Evolutionary conservation across 495 filamentous ascomycete genomes (phyloP), one percentile per base, ranked within the genome.

Genomic region (Hypoxylon lienhwacheense): DNA sequence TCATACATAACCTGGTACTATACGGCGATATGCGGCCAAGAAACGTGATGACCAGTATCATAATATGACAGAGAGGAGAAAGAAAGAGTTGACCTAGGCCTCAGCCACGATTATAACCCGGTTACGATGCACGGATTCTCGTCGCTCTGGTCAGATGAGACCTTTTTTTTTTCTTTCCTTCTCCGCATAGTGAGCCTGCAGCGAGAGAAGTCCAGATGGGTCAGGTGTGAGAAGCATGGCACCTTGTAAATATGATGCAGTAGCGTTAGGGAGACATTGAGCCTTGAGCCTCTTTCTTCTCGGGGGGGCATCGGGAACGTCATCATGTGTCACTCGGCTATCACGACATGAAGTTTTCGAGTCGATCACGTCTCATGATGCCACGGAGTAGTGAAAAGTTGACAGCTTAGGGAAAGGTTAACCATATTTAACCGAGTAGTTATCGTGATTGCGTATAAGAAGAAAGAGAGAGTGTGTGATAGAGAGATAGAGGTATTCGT

Each of bases 81-180:
- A 55, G 52, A 56, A 61, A 52, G 25, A 52, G 47, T 34, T 47
- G 56, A 55, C 47, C 58, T 56, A 39, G 58, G 40, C 35, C 48
- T 47, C 55, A 61, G 58, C 58, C 58, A 61, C 58, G 21, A 48
- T 14, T 56, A 52, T 39, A 53, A 55, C 58, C 41, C 26, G 52
- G 42, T 17, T 25, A 24, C 28, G 48, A 56, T 31, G 47, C 52
- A 46, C 25, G 24, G 14, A 25, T 22, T 21, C n/a, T n/a, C 19
- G 16, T 20, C 42, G 41, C 21, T 47, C 28, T 41, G 33, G 33
- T 47, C 42, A 52, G 47, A 47, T 41, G 48, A 25, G 32, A 17
- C 42, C 46, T 32, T 44, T n/a, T n/a, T n/a, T n/a, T n/a, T n/a
- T n/a, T n/a, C n/a, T n/a, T n/a, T n/a, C n/a, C 43, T 49, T 56